phyloP scores from a whole-genome alignment of 148 eudicot genomes.

The Bassia scoparia region DNA sequence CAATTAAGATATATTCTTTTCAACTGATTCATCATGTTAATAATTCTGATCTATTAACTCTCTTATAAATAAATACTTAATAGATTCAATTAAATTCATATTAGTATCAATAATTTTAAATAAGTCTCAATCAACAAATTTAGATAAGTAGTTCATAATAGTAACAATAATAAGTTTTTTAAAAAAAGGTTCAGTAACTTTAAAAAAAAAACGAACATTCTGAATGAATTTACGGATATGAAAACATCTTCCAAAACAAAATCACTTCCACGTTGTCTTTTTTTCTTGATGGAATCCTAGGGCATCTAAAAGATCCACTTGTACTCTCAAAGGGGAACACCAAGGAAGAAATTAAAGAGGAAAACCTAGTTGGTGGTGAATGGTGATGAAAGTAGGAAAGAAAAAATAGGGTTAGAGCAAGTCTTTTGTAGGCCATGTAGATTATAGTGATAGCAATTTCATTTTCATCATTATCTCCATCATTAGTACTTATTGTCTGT shows the following conservation, averaged over 20 bases:
- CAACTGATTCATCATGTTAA: no score
- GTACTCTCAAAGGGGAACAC: background rate
- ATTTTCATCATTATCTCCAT: background rate
- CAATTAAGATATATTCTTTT: no score
- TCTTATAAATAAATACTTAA: no score
- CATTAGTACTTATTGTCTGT: background rate
- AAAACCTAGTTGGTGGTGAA: background rate
- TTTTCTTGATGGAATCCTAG: background rate
- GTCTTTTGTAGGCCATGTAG: background rate
- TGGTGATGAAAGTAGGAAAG: background rate
- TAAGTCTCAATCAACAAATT: no score
- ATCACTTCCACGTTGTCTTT: background rate
- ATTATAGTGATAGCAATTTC: constrained; percentile 8
- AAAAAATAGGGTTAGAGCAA: background rate
- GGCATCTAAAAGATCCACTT: background rate
- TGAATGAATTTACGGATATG: background rate
- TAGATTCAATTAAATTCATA: no score
- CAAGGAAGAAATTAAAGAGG: background rate
- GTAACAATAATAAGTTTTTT: no score
- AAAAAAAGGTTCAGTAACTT: no score
- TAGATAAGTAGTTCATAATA: no score
- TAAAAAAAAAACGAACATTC: no score
- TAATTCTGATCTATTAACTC: no score
- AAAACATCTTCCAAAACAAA: background rate
- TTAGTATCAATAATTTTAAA: no score